Base-by-base conservation (phyloP, 2,329 filamentous ascomycete genomes). In the Talaromyces sp. region DNA sequence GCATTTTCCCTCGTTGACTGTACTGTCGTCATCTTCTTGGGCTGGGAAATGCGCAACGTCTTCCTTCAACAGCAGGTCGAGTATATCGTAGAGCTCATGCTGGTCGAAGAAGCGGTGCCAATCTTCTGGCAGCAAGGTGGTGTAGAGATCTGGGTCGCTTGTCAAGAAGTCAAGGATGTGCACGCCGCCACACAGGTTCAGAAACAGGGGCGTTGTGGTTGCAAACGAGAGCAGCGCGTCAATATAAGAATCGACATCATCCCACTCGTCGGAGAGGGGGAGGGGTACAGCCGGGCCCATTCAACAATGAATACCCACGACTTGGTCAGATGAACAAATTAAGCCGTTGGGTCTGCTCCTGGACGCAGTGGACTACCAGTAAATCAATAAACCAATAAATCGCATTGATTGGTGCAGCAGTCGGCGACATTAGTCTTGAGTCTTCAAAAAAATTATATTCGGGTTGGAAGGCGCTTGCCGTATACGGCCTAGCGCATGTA, bases 81-180 rank as follows among this genome's bases (percentile, higher is more conserved):
- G 78, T 9, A 97, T 82, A 59, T 85, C 84, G 82, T 92, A 89
- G 8, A 92, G 84, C 57, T 90, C 85, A 70, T 86, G 85, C 19
- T 82, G 76, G 39, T 88, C 78, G 66, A 98, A 88, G 78, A 92
- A 98, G 0, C 80, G 72, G 65, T 91, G 86, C 95, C 95, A 99
- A 74, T 92, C 87, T 63, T 83, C 73, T 0, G 92, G 91, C 1
- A 99, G 76, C 1, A 93, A 84, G 1, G 84, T 82, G 58, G 89
- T 85, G 73, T 96, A 99, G 0, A 97, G 82, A 65, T 92, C 89
- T 5, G 92, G 91, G 55, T 92, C 85, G 49, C 86, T 85, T 2
- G 92, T 97, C 78, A 97, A 92, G 77, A 99, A 98, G 74, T 99
- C 95, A 61, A 98, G 83, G 65, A 99, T 93, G 72, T 99, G 95